Evolutionary conservation across 2,329 filamentous ascomycete species (phyloP).

Genomic region (Sporothrix sp.): DNA sequence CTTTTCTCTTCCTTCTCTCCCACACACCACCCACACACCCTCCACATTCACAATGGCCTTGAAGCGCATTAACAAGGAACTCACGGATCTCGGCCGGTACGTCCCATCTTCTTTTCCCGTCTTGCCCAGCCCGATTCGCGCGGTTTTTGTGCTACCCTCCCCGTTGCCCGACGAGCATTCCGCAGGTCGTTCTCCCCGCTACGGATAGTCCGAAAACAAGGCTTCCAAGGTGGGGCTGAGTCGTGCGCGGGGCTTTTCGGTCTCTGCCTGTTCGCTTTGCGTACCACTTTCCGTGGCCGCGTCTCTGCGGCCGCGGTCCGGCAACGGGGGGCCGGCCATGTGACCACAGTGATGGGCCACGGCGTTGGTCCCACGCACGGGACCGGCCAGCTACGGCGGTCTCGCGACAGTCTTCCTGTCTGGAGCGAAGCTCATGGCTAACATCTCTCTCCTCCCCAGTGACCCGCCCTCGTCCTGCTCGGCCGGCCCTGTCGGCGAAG

Average conservation of each 20-base stretch:
- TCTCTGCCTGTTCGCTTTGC: neutral
- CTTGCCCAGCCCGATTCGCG: too few relatives aligned
- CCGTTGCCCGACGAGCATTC: too few relatives aligned
- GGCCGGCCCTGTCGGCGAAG: slow-evolving; percentile 91
- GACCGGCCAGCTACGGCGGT: too few relatives aligned
- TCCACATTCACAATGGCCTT: slow-evolving; percentile 57
- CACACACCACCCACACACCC: slow-evolving; percentile 16
- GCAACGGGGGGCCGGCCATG: too few relatives aligned
- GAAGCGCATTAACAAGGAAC: slow-evolving; percentile 92
- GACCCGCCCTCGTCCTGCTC: slow-evolving; percentile 98
- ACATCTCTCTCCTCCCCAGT: slow-evolving; percentile 45
- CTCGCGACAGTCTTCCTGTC: neutral
- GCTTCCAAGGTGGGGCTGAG: slow-evolving; percentile 18
- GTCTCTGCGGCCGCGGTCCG: too few relatives aligned
- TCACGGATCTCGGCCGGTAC: slow-evolving; percentile 82
- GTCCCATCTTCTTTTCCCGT: neutral
- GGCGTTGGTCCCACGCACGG: too few relatives aligned
- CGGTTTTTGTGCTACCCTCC: too few relatives aligned
- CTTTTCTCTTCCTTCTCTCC: neutral
- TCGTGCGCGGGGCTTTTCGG: slow-evolving; percentile 10
- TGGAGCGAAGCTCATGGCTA: slow-evolving; percentile 21
- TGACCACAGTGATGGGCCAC: too few relatives aligned
- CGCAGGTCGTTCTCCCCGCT: slow-evolving; percentile 1
- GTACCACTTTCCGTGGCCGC: slow-evolving; percentile 18
- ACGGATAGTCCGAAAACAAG: slow-evolving; percentile 13